phyloP scores from a whole-genome alignment of 1,284 basidiomycete species.

The Somion occarium region DNA sequence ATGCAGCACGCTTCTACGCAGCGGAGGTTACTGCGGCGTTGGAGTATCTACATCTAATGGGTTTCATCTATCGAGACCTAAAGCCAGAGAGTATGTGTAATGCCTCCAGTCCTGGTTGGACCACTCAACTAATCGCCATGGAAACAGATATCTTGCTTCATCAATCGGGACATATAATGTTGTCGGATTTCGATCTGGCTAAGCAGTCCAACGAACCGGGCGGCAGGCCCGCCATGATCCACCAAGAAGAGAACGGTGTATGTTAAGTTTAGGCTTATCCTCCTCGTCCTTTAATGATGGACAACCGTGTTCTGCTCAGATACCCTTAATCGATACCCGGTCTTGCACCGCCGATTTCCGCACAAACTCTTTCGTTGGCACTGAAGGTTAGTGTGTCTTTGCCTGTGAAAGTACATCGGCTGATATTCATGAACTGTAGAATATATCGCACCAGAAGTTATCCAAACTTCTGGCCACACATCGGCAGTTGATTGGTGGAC shows the following conservation, averaged over 20 bases:
- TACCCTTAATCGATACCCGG: conserved; percentile 93
- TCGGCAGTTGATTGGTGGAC: conserved; percentile 99
- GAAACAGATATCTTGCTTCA: conserved; percentile 99
- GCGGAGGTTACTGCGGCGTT: conserved; percentile 97
- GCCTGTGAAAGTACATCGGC: conserved; percentile 14
- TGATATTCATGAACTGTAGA: conserved; percentile 47
- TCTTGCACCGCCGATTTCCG: conserved; percentile 97
- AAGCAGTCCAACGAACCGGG: conserved; percentile 89
- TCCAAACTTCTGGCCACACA: conserved; percentile 95
- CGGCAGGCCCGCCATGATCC: conserved; percentile 87
- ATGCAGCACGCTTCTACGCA: conserved; percentile 96
- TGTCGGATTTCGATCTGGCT: conserved; percentile 98
- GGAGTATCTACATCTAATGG: conserved; percentile 98
- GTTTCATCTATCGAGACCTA: conserved; percentile 98
- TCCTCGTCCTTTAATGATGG: conserved; percentile 10
- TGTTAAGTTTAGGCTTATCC: conserved; percentile 24
- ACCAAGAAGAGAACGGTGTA: conserved; percentile 88
- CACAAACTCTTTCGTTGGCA: conserved; percentile 98
- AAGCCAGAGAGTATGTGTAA: conserved; percentile 91
- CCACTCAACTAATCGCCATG: neutral
- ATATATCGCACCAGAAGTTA: conserved; percentile 99
- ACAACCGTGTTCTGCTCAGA: conserved; percentile 41
- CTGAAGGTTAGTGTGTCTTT: conserved; percentile 69
- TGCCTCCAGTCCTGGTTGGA: neutral
- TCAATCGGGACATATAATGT: conserved; percentile 98